Base-by-base conservation (phyloP, 1,284 basidiomycete genomes). In the Inonotus hispidus region DNA sequence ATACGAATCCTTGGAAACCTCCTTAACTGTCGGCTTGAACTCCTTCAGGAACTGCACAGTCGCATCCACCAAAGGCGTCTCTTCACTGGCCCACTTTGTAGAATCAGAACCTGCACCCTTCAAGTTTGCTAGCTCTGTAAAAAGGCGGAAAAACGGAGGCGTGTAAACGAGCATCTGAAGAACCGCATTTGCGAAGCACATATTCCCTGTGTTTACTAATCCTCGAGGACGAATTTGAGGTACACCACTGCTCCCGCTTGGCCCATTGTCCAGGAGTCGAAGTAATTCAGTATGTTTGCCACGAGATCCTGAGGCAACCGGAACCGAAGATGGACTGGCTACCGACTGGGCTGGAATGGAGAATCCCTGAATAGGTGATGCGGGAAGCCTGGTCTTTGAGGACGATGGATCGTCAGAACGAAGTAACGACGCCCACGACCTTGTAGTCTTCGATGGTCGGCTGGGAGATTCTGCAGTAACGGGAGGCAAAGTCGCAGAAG, bases 151-250 rank as follows among this genome's bases (percentile, higher is more conserved):
- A 73, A 98, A 97, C 1, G 92, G 93, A 14, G 84, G 82, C 68
- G 90, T 95, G 73, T 95, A 96, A 1, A 96, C 83, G 21, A 99
- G 81, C 1, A 92, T 86, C 75, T 98, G 96, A 25, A 98, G 76
- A 35, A 98, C 90, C 0, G 94, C 88, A 70, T 98, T 98, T 56
- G 95, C 95, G 71, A 98, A 99, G 74, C 96, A 99, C 84, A 98
- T 90, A 75, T 99, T 99, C 8, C 96, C 96, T 4, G 87, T 90
- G 75, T 98, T 99, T 69, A 98, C 83, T 47, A 99, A 77, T 3
- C 96, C 96, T 32, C 95, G 82, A 0, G 93, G 89, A 35, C 80
- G 74, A 23, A 83, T 81, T 63, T 79, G 74, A 10, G 79, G 76
- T 14, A 68, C 65, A 10, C 61, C 53, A 2, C 69, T 65, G 1